Conservation (phyloP, 2,329 filamentous ascomycete species). For the Trichoderma harzianum region DNA sequence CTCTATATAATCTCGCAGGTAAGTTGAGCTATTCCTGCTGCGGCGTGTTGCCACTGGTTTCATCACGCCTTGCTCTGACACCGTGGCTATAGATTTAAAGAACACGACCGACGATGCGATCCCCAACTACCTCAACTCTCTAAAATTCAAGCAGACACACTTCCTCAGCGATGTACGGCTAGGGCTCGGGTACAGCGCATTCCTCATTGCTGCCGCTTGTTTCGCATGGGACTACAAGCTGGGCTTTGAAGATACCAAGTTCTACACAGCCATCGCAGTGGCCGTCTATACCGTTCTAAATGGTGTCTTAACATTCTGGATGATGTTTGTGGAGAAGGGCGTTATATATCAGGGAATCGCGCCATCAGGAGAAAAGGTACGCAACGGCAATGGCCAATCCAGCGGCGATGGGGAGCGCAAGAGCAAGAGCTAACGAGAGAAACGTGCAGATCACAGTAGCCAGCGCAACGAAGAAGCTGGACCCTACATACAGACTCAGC, state of each 20-base stretch:
- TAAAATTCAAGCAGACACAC: conserved; percentile 82
- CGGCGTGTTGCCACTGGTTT: background rate
- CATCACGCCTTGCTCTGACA: background rate
- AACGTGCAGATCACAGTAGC: conserved; percentile 64
- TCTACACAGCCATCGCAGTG: conserved; percentile 77
- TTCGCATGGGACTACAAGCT: conserved; percentile 91
- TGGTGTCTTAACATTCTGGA: conserved; percentile 74
- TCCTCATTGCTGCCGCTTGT: conserved; percentile 73
- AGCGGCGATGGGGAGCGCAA: background rate
- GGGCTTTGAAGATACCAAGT: conserved; percentile 83
- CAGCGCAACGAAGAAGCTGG: conserved; percentile 72
- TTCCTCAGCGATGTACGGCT: conserved; percentile 78
- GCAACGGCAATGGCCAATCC: background rate
- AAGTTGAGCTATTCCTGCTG: conserved; percentile 19
- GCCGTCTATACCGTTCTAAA: conserved; percentile 77
- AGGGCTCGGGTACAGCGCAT: conserved; percentile 75
- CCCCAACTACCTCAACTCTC: conserved; percentile 84
- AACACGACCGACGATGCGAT: conserved; percentile 95
- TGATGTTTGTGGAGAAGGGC: conserved; percentile 77
- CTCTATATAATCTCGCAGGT: conserved; percentile 67
- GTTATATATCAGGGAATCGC: conserved; percentile 72
- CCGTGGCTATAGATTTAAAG: conserved; percentile 70
- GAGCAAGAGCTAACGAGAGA: conserved; percentile 19
- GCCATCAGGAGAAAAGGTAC: conserved; percentile 64
- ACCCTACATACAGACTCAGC: conserved; percentile 74